These are phyloP conservation scores for Mucor piriformis DNA, from an alignment of 371 early-diverging fungal species.

Conservation along the genomic window DNA sequence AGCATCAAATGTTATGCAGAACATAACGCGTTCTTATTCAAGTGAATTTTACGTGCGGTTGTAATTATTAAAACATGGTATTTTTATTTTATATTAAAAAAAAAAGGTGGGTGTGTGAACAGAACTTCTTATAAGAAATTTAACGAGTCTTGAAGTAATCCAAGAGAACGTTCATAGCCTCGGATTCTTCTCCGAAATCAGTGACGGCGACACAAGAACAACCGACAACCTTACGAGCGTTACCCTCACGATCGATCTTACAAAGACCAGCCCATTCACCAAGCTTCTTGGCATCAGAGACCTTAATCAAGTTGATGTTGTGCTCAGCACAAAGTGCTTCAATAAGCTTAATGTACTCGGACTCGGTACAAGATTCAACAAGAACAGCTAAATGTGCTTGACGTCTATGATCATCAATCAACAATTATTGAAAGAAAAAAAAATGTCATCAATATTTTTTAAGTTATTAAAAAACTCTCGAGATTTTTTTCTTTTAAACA, in stretches of 20 bases:
- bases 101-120: too few species aligned
- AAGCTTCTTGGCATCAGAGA: slow-evolving; percentile 96
- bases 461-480: slow-evolving; percentile 13
- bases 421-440: slow-evolving; percentile 3
- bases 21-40: too few species aligned
- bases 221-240: slow-evolving; percentile 97
- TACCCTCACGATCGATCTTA: slow-evolving; percentile 99
- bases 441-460: slow-evolving; percentile 25
- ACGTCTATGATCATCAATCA: slow-evolving; percentile 23
- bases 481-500: slow-evolving; percentile 7
- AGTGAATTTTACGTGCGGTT: too few species aligned
- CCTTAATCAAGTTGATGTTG: slow-evolving; percentile 98
- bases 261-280: slow-evolving; percentile 99
- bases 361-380: slow-evolving; percentile 94
- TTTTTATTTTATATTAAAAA: slow-evolving; percentile 1
- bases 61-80: too few species aligned
- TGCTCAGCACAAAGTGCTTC: slow-evolving; percentile 98
- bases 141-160: slow-evolving; percentile 88
- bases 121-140: too few species aligned
- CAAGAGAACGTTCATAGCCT: slow-evolving; percentile 95
- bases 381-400: slow-evolving; percentile 96
- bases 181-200: slow-evolving; percentile 98
- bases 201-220: slow-evolving; percentile 96
- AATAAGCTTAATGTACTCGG: slow-evolving; percentile 94
- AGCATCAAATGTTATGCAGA: too few species aligned